These are phyloP conservation scores for Elaeis oleifera DNA, from an alignment of 202 grass and related monocot genomes.

Conservation along the genomic window DNA sequence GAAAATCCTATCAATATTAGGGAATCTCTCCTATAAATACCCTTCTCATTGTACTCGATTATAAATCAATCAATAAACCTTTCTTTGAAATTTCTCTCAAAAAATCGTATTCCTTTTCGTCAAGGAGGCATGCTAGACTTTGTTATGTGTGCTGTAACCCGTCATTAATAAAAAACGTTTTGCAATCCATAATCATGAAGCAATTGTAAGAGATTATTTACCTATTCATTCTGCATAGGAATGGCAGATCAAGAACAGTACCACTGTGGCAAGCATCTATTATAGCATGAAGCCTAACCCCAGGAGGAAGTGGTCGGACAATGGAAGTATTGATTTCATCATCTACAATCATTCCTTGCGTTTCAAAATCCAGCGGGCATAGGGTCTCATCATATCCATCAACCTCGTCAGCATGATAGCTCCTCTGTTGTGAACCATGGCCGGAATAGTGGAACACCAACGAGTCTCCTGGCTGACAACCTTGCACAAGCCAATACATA, in stretches of 20 bases:
- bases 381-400: constrained; percentile 42
- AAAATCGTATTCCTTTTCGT: too few relatives aligned
- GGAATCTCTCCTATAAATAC: too few relatives aligned
- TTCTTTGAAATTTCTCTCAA: too few relatives aligned
- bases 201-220: constrained; percentile 6
- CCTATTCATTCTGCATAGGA: constrained; percentile 39
- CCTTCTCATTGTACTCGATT: too few relatives aligned
- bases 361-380: constrained; percentile 30
- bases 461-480: constrained; percentile 41
- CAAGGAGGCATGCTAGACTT: too few relatives aligned
- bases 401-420: constrained; percentile 26
- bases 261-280: constrained; percentile 47
- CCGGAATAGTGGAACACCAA: constrained; percentile 50
- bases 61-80: too few relatives aligned
- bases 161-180: too few relatives aligned
- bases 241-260: constrained; percentile 39
- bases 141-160: too few relatives aligned
- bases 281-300: constrained; percentile 39
- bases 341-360: constrained; percentile 34
- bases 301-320: constrained; percentile 30
- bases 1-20: too few relatives aligned
- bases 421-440: constrained; percentile 29
- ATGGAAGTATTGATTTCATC: constrained; percentile 38
- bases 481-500: constrained; percentile 33
- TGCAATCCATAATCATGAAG: not conserved